These are phyloP conservation scores for Quercus lobata DNA, from an alignment of 331 rosid species.

Conservation along the genomic window DNA sequence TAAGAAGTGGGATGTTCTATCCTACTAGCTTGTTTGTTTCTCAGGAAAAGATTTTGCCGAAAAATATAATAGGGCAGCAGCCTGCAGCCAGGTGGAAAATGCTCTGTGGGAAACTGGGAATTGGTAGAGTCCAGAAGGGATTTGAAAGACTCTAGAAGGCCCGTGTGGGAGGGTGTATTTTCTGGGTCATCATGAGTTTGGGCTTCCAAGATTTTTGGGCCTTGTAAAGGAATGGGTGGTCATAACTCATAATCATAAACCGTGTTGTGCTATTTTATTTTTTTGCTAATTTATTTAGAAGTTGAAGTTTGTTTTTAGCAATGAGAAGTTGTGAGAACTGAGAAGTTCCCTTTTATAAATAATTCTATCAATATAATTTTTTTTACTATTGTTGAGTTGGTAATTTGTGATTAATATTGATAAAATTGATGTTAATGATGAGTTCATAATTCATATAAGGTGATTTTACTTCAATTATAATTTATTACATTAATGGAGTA, in stretches of 20 bases:
- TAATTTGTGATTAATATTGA: no score
- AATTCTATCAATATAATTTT: no score
- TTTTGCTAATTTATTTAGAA: no score
- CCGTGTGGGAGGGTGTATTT: background rate
- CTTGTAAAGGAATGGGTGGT: background rate
- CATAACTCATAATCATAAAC: background rate
- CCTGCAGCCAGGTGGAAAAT: background rate
- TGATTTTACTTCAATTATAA: no score
- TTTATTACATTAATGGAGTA: no score
- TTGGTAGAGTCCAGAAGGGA: background rate
- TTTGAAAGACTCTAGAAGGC: background rate
- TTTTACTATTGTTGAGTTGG: no score
- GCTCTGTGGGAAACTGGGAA: background rate
- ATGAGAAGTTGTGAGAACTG: no score
- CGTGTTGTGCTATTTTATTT: no score
- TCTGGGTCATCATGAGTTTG: background rate
- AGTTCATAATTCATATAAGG: no score
- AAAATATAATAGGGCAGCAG: background rate
- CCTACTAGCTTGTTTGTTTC: background rate
- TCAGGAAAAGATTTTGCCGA: background rate
- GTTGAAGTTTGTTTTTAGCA: no score
- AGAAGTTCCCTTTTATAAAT: no score
- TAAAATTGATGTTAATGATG: no score
- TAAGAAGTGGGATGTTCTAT: background rate
- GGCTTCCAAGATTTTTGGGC: background rate